phyloP scores from a whole-genome alignment of 768 basidiomycete genomes.

The Panaeolus cyanescens region DNA sequence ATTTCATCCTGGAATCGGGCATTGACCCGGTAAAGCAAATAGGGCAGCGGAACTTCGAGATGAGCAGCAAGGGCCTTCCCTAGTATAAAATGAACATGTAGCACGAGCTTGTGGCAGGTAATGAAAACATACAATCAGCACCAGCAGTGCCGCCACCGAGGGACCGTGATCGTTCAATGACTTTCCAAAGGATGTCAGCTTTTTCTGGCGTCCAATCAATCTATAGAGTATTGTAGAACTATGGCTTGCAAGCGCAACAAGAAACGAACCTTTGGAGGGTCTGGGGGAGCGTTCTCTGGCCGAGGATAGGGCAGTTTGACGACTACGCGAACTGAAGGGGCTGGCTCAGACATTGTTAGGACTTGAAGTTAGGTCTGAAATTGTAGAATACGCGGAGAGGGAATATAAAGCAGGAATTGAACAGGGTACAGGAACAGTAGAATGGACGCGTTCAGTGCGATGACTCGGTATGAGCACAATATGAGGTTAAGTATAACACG shows the following conservation, averaged over 20 bases:
- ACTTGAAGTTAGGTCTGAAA: neutral
- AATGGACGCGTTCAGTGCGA: neutral
- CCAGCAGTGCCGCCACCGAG: conserved; percentile 71
- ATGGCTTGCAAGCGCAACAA: neutral
- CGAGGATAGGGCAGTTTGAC: conserved; percentile 80
- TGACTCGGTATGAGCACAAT: neutral
- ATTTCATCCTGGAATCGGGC: conserved; percentile 86
- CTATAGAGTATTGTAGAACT: conserved; percentile 34
- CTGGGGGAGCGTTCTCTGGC: conserved; percentile 64
- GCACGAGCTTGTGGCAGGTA: neutral
- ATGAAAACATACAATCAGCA: conserved; percentile 68
- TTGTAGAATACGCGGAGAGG: neutral
- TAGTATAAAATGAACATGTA: conserved; percentile 27
- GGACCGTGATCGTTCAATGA: conserved; percentile 65
- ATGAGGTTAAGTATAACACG: neutral
- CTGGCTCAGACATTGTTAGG: conserved; percentile 19
- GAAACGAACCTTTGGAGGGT: conserved; percentile 67
- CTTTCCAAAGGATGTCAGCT: conserved; percentile 85
- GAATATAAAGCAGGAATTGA: neutral
- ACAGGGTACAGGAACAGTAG: neutral
- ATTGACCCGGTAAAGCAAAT: conserved; percentile 82
- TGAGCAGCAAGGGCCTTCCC: conserved; percentile 85
- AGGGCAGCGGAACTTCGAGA: conserved; percentile 80
- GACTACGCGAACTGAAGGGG: conserved; percentile 62
- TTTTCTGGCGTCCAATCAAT: conserved; percentile 87